Conservation (phyloP, 169 alveolate species). For the Amoebophrya sp. region DNA sequence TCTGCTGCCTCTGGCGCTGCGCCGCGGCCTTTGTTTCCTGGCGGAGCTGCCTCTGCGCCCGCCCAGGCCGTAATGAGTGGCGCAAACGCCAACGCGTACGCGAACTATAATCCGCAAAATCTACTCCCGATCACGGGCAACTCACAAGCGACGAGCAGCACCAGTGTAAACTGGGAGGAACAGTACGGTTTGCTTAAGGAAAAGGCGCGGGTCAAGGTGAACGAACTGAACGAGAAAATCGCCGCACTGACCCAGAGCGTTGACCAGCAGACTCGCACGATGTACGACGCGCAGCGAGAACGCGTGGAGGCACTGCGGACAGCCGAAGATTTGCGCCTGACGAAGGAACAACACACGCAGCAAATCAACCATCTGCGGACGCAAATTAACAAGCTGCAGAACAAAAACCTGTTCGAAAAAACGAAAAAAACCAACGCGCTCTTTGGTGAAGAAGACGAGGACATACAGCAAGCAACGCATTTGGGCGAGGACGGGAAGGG, state of each 20-base stretch:
- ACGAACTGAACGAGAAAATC: background rate
- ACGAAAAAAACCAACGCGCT: background rate
- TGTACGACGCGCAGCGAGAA: background rate
- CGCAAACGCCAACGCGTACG: background rate
- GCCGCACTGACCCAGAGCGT: background rate
- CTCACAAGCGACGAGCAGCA: too few relatives aligned
- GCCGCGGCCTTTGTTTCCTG: background rate
- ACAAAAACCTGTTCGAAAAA: background rate
- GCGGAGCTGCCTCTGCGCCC: background rate
- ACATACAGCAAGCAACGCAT: background rate
- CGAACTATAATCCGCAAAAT: too few relatives aligned
- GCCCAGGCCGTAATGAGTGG: background rate
- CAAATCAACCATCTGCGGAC: background rate
- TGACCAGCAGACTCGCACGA: background rate
- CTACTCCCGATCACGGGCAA: too few relatives aligned
- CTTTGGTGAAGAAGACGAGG: background rate
- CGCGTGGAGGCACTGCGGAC: background rate
- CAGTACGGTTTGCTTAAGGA: background rate
- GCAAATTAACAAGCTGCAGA: background rate
- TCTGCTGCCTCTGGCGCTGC: too few relatives aligned
- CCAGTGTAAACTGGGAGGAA: background rate
- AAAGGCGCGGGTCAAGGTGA: constrained; percentile 12
- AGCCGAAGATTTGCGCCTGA: background rate
- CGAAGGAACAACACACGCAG: background rate
- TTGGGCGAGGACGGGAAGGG: background rate